Evolutionary conservation across 345 rosid species (phyloP), one percentile per base, ranked within the genome.

Genomic region (Citrus reticulata): DNA sequence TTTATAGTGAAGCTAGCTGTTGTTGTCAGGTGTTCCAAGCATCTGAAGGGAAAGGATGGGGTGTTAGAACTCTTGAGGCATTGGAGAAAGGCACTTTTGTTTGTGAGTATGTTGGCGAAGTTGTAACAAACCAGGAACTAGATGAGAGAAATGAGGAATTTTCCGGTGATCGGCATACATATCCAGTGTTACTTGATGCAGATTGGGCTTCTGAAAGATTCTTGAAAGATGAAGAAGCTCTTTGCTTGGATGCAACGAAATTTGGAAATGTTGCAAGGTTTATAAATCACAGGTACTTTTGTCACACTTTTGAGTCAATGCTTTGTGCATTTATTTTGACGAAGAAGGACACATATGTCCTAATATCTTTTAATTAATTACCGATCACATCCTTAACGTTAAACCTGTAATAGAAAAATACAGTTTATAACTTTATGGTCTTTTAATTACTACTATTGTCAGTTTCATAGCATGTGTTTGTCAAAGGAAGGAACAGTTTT

Each of bases 61-160:
- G 90, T 32, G 78, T 90, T 37, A 72, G 89, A 79, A 30, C 91
- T 3, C 78, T 83, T 20, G 29, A 84, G 40, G 83, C 64, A 37
- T 62, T 90, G 77, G 83, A 84, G 17, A 84, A 86, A 73, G 93
- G 93, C 46, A 57, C 89, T 29, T 90, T 90, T 70, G 88, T 90
- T 5, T 88, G 93, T 61, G 93, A 90, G 60, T 90, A 88, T 25
- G 80, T 85, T 11, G 93, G 93, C 35, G 93, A 88, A 85, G 85
- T 90, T 39, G 76, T 90, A 70, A 90, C 93, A 8, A 90, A 90
- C 42, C 68, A 30, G n/a, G 93, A 90, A 73, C 74, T 87, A 6
- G 75, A 84, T 69, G 80, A 86, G 30, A 85, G 91, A 16, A 91
- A 86, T 61, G 58, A 79, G 77, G 46, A 73, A 75, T 85, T 70